Evolutionary conservation across 371 early-diverging fungal genomes (phyloP), one percentile per base, ranked within the genome.

Genomic region (Mucor racemosus): DNA sequence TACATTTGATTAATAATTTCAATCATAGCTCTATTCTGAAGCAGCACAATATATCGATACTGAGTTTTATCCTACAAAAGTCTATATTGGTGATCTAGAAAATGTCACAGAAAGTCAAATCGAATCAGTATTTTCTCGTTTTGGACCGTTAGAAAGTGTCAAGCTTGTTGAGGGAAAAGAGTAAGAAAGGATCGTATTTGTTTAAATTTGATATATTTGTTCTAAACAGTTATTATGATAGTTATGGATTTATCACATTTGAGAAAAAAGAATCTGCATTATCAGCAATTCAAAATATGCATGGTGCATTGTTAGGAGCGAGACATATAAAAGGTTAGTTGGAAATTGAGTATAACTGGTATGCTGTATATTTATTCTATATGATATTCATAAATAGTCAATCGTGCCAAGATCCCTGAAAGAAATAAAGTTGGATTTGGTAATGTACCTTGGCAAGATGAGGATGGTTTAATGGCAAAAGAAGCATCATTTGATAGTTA

Each of bases 401-500:
- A 86, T 50, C 84, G 87, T 21, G 87, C 87, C 19, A 86, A 84
- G 64, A 84, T 86, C 66, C 87, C 87, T 21, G 87, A 86, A 65
- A 70, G 87, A 54, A 86, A 86, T 44, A 84, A 84, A 15, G 78
- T 82, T 58, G 87, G 87, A 8, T 86, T 86, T 74, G 87, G 85
- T 53, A 85, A 85, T 46, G 77, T 86, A 14, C 85, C 85, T 39
- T 86, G 87, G 87, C 83, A 79, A 66, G 87, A 86, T 34, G 85
- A 86, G 63, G 79, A 79, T 63, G 79, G 79, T 7, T 54, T 71
- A 21, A 68, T 79, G 55, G 79, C 79, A 31, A 74, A 79, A 26
- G 76, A 79, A 58, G 67, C 71, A 62, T 50, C 60, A 48, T 61
- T 63, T 42, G 59, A 60, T 14, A 64, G 63, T 44, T 64, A 70